A percentile compares a stretch with the other conserved stretches of the same genome.
phyloP scores from a whole-genome alignment of 2,329 filamentous ascomycete genomes.

The Coniochaeta prunicola region DNA sequence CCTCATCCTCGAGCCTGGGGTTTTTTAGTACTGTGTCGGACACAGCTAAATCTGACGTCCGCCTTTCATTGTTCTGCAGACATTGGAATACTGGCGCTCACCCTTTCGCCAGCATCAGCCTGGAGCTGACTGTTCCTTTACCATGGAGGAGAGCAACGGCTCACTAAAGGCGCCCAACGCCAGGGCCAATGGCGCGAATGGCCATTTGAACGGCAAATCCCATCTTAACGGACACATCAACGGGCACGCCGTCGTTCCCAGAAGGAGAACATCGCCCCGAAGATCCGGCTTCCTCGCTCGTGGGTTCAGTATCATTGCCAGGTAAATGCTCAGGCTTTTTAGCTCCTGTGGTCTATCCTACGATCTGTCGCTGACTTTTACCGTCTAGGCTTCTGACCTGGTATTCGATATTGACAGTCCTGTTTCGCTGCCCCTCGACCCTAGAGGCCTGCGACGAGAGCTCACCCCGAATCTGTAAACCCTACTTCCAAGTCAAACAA shows the following conservation, averaged over 20 bases:
- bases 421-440: conserved; percentile 74
- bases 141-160: conserved; percentile 35
- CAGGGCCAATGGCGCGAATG: conserved; percentile 18
- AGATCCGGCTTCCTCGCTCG: conserved; percentile 26
- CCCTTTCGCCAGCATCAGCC: conserved; percentile 2
- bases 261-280: conserved; percentile 19
- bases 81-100: background rate
- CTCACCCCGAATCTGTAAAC: conserved; percentile 74
- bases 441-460: conserved; percentile 58
- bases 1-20: too few species aligned
- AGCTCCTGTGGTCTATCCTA: background rate
- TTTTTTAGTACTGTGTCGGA: too few species aligned
- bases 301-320: conserved; percentile 42
- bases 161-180: conserved; percentile 22
- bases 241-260: conserved; percentile 24
- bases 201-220: conserved; percentile 2
- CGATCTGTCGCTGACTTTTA: background rate
- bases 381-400: conserved; percentile 64
- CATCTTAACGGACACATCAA: conserved; percentile 11
- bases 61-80: too few species aligned
- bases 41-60: background rate
- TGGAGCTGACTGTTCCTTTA: conserved; percentile 6
- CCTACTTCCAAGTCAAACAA: conserved; percentile 64
- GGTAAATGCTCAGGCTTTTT: conserved; percentile 31
- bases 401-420: conserved; percentile 74